These are phyloP conservation scores for Apodospora peruviana DNA, from an alignment of 495 filamentous ascomycete species.

Conservation along the genomic window DNA sequence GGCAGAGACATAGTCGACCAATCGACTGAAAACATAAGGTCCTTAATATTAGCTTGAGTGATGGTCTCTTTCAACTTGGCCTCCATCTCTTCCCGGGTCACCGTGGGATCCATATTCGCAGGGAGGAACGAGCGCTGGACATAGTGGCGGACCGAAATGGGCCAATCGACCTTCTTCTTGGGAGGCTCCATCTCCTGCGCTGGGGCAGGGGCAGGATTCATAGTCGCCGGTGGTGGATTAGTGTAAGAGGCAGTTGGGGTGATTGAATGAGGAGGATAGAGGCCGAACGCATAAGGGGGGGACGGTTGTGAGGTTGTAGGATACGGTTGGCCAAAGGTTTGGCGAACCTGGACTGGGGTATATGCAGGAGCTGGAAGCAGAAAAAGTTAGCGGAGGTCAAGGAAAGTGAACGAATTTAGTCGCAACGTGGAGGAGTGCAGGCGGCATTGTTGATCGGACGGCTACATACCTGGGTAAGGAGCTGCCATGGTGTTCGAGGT, in stretches of 20 bases:
- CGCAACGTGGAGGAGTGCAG: background rate
- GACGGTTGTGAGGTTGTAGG: constrained; percentile 21
- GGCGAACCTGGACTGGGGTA: constrained; percentile 45
- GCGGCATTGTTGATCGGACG: background rate
- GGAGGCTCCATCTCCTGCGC: constrained; percentile 20
- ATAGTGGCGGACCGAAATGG: constrained; percentile 69
- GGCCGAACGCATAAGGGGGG: constrained; percentile 15
- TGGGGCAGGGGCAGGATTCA: constrained; percentile 8
- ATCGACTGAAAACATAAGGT: constrained; percentile 63
- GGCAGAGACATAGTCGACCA: constrained; percentile 84
- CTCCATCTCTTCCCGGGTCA: constrained; percentile 68
- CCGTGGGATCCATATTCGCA: constrained; percentile 59
- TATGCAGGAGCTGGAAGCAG: constrained; percentile 36
- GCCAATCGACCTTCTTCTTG: constrained; percentile 66
- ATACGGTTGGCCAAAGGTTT: constrained; percentile 37
- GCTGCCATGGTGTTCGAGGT: constrained; percentile 27
- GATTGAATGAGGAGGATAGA: constrained; percentile 11
- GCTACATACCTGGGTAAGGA: constrained; percentile 9
- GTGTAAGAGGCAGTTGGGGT: constrained; percentile 19
- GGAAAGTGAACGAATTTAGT: constrained; percentile 10
- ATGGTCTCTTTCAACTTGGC: constrained; percentile 81
- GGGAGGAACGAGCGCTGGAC: constrained; percentile 78
- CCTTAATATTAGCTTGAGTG: constrained; percentile 64
- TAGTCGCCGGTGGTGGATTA: background rate
- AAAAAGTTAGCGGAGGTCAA: constrained; percentile 9